Base-by-base conservation (phyloP, 2,329 filamentous ascomycete species). In the Periconia sp. region DNA sequence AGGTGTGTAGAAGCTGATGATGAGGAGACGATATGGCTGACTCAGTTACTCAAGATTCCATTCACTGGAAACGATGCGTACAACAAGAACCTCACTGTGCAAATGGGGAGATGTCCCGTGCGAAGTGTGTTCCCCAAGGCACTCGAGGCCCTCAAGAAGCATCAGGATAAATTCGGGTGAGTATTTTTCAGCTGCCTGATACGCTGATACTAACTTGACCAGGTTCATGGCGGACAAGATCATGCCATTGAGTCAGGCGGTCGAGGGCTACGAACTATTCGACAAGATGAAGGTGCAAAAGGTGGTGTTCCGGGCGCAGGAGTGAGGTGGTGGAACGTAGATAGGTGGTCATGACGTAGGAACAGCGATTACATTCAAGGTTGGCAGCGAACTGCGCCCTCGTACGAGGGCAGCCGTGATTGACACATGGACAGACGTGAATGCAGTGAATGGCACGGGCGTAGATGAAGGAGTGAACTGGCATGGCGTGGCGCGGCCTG, bases 271-370 rank as follows among this genome's bases (percentile, higher is more conserved):
- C 55, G 76, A 79, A 44, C 63, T 81, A 19, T 82, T 82, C 61
- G 78, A 82, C 64, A 77, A 77, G 68, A 77, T 79, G 74, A 77
- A 82, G 71, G 78, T 75, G 42, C 78, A 80, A 59, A 82, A 82
- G 69, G 76, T 82, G 23, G 74, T 81, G 9, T 82, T 82, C 60
- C 75, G 78, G 58, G 76, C 75, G 31, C 66, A 70, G 49, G 69
- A 74, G 65, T 75, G 40, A 66, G 55, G 35, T 33, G 23, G n/a
- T 18, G 27, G 6, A n/a, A 31, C 13, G 41, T 10, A 31, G 11
- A 20, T 50, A 13, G 30, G 42, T 37, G 23, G 23, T 8, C 23
- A 37, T 37, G 33, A 37, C 33, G 33, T n/a, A 37, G 33, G 11
- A n/a, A 13, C 33, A 13, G 33, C 15, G 13, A 14, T 13, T 37